These are phyloP conservation scores for Chrysoporthe austroafricana DNA, from an alignment of 2,329 filamentous ascomycete species.

Conservation along the genomic window DNA sequence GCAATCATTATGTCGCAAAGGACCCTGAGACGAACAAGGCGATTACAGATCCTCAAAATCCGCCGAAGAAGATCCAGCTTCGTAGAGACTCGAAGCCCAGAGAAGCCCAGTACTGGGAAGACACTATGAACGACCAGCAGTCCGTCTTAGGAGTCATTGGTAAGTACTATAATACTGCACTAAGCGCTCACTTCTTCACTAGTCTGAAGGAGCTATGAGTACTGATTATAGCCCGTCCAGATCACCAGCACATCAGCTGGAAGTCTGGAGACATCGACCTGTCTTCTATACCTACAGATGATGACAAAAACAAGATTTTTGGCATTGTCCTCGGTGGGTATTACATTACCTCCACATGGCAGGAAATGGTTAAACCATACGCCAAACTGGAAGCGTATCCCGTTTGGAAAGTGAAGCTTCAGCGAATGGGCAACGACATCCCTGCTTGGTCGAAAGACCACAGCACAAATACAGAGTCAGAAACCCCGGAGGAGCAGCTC, in stretches of 20 bases:
- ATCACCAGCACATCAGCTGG: constrained; percentile 49
- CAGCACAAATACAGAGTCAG: not conserved
- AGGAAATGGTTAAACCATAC: constrained; percentile 51
- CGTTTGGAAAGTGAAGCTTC: constrained; percentile 63
- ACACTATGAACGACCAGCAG: not conserved
- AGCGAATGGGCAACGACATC: constrained; percentile 59
- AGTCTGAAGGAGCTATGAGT: constrained; percentile 19
- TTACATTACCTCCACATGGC: constrained; percentile 70
- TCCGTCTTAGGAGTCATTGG: constrained; percentile 58
- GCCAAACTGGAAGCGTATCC: constrained; percentile 24
- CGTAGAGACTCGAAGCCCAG: not conserved
- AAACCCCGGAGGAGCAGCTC: too few species aligned
- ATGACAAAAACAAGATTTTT: constrained; percentile 51
- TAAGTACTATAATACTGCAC: constrained; percentile 36
- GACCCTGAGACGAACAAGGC: not conserved
- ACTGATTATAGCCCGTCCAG: constrained; percentile 36
- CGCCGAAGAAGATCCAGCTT: constrained; percentile 1
- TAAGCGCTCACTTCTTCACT: too few species aligned
- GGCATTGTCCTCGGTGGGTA: constrained; percentile 73
- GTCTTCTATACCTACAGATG: constrained; percentile 38
- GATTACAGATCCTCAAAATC: not conserved
- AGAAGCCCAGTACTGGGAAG: not conserved
- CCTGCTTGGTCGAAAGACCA: constrained; percentile 61
- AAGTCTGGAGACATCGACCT: constrained; percentile 33
- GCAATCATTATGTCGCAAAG: not conserved